Percentiles rank a stretch among this genome's conserved stretches.
Conservation (phyloP, 23 red algal species). For the Agarophyton chilense region DNA sequence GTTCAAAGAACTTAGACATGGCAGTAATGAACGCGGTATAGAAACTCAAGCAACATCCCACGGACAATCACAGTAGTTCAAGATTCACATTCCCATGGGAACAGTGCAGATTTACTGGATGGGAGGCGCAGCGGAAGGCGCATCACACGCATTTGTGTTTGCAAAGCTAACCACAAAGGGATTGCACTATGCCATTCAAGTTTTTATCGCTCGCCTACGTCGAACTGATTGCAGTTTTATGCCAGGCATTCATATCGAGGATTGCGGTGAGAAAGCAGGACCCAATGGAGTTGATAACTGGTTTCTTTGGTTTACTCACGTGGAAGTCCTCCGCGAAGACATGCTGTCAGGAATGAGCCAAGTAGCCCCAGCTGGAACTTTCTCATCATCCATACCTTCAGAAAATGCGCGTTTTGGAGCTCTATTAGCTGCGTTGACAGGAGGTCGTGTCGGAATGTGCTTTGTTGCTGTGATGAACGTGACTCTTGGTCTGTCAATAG, state of each 20-base stretch:
- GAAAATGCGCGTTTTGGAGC: slow-evolving; percentile 86
- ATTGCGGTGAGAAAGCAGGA: slow-evolving; percentile 88
- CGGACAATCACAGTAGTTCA: slow-evolving; percentile 40
- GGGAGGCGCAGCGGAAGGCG: slow-evolving; percentile 85
- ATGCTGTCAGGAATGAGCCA: slow-evolving; percentile 51
- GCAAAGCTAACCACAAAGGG: slow-evolving; percentile 74
- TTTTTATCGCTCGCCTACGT: slow-evolving; percentile 88
- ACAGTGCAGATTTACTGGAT: slow-evolving; percentile 98
- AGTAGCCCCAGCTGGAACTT: slow-evolving; percentile 70
- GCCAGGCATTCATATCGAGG: slow-evolving; percentile 67
- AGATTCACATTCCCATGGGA: slow-evolving; percentile 82
- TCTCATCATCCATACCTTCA: slow-evolving; percentile 63
- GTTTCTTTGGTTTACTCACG: slow-evolving; percentile 94
- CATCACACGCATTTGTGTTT: slow-evolving; percentile 79
- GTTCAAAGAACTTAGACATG: slow-evolving; percentile 95
- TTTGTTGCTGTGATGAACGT: slow-evolving; percentile 49
- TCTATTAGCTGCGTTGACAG: slow-evolving; percentile 84
- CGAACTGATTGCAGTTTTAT: slow-evolving; percentile 28
- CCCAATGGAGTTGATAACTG: slow-evolving; percentile 97
- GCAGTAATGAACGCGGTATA: slow-evolving; percentile 93
- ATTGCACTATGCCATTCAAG: slow-evolving; percentile 79
- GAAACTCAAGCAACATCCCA: slow-evolving; percentile 91
- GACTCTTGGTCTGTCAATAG: slow-evolving; percentile 84
- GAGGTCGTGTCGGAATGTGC: slow-evolving; percentile 90
- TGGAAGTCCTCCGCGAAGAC: slow-evolving; percentile 59